Evolutionary conservation across 768 basidiomycete genomes (phyloP), one percentile per base, ranked within the genome.

Genomic region (Termitomyces sp.): DNA sequence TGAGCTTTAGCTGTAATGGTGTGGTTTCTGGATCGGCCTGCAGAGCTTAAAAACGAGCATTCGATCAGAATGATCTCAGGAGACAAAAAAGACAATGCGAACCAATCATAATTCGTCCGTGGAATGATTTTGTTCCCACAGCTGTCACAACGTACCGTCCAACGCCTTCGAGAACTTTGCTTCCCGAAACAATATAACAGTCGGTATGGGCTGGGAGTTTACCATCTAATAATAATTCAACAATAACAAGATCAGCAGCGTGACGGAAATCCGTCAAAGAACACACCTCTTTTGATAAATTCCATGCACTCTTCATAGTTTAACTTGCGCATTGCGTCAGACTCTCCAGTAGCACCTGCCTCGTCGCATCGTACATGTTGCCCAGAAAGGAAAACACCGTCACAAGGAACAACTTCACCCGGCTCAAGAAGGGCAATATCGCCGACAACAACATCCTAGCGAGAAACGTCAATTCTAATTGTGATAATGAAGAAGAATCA

Each of bases 41-140:
- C 46, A 98, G 83, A 48, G 92, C 95, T 95, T 58, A 42, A 41
- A 51, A 56, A 52, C 27, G 42, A 19, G 43, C 27, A 58, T 42
- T 21, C 29, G 27, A 56, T 50, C 17, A 59, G 23, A n/a, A 59
- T 48, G 21, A 48, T 7, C 55, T 44, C 11, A 16, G 17, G 3
- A 35, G 27, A 40, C 3, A 16, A 35, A 16, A 23, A 31, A 7
- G 16, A 23, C 1, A 10, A 40, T 21, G 7, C 87, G 35, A 66
- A 96, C 94, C 90, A 87, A 96, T 96, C 92, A 98, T 94, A 65
- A 98, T 95, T 44, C 94, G 84, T 40, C 97, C 97, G 68, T 98
- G 94, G 73, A 98, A 98, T 63, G 89, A 92, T 74, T 88, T 91
- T 12, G 83, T 84, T 11, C 97, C 97, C 48, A 98, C 93, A 2